Evolutionary conservation across 352 stramenopile species (phyloP).

Genomic region (Globisporangium solare): DNA sequence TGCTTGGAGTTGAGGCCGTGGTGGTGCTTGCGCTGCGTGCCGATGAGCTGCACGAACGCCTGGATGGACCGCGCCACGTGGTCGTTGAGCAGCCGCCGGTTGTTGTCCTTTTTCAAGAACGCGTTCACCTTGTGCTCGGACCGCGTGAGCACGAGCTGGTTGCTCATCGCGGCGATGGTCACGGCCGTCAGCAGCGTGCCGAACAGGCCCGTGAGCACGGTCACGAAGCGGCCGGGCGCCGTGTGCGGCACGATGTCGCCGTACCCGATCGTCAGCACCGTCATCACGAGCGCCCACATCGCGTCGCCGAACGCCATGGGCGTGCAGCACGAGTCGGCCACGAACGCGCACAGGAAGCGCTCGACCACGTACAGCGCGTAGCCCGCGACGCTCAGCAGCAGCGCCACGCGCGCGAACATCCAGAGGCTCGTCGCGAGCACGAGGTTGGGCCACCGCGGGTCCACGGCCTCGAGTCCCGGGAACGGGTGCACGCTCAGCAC

Average conservation of each 20-base stretch:
- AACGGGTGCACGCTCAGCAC: slow-evolving; percentile 65
- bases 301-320: slow-evolving; percentile 49
- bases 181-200: slow-evolving; percentile 57
- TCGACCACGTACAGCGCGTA: slow-evolving; percentile 71
- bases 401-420: slow-evolving; percentile 52
- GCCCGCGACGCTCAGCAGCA: slow-evolving; percentile 37
- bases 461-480: slow-evolving; percentile 55
- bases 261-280: slow-evolving; percentile 70
- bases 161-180: slow-evolving; percentile 75
- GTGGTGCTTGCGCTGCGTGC: slow-evolving; percentile 30
- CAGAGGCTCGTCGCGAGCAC: slow-evolving; percentile 47
- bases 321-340: slow-evolving; percentile 42
- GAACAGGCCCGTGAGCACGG: slow-evolving; percentile 43
- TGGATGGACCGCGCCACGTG: slow-evolving; percentile 60
- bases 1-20: slow-evolving; percentile 14
- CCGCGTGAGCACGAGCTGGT: slow-evolving; percentile 64
- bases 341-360: slow-evolving; percentile 66
- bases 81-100: slow-evolving; percentile 51
- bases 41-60: slow-evolving; percentile 51
- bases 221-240: slow-evolving; percentile 36
- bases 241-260: slow-evolving; percentile 62
- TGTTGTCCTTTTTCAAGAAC: slow-evolving; percentile 74
- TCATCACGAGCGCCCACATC: slow-evolving; percentile 67
- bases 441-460: slow-evolving; percentile 57
- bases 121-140: slow-evolving; percentile 79